Conservation (phyloP, 495 filamentous ascomycete species). For the Viridothelium virens region DNA sequence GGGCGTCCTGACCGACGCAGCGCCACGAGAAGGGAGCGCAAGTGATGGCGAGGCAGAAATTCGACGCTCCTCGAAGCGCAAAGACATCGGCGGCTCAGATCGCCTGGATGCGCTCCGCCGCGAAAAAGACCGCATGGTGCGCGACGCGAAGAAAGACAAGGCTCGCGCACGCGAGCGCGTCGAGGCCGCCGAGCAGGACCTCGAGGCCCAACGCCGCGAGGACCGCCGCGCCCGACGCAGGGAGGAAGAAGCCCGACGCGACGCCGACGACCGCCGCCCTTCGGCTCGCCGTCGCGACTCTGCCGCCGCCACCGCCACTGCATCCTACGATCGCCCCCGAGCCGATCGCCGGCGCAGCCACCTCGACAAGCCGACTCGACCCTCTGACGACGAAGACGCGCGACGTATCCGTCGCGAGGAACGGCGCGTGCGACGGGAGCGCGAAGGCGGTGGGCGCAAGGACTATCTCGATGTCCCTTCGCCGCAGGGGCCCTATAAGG, state of each 20-base stretch:
- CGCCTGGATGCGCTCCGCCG: conserved; percentile 30
- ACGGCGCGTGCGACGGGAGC: conserved; percentile 19
- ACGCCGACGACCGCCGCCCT: conserved; percentile 16
- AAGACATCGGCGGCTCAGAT: conserved; percentile 40
- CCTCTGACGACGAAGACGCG: conserved; percentile 24
- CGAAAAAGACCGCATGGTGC: conserved; percentile 28
- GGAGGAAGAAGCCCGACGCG: conserved; percentile 29
- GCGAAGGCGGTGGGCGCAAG: conserved; percentile 11
- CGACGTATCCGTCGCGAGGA: conserved; percentile 25
- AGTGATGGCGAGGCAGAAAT: conserved; percentile 20
- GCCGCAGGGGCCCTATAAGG: conserved; percentile 23
- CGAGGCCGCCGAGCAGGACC: background rate
- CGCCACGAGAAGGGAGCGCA: conserved; percentile 21
- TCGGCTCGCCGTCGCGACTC: conserved; percentile 23
- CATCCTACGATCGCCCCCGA: conserved; percentile 11
- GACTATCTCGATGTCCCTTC: conserved; percentile 1
- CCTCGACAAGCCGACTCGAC: conserved; percentile 12
- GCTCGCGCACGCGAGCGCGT: conserved; percentile 29
- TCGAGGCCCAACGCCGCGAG: conserved; percentile 20
- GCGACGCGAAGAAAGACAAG: conserved; percentile 41
- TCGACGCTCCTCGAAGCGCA: conserved; percentile 28
- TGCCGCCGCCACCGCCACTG: conserved; percentile 5
- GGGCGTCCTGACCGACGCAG: conserved; percentile 18
- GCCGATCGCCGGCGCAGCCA: conserved; percentile 22
- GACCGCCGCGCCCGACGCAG: conserved; percentile 24